These are phyloP conservation scores for Prunella vulgaris DNA, from an alignment of 257 asterid species.

Conservation along the genomic window DNA sequence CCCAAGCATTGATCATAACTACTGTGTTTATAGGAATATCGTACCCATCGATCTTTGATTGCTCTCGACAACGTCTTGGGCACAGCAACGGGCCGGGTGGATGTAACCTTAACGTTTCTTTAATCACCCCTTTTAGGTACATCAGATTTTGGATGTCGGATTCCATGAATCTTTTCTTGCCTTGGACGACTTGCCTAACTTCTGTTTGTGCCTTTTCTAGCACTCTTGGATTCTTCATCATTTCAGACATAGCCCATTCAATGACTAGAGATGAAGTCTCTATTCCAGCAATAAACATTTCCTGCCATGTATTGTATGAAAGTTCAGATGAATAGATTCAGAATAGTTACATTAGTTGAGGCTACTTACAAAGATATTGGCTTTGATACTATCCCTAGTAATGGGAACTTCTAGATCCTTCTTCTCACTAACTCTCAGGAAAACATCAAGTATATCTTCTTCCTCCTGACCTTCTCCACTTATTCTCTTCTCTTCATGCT, in stretches of 20 bases:
- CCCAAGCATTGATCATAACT: constrained; percentile 32
- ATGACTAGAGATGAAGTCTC: constrained; percentile 27
- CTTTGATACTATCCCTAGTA: constrained; percentile 27
- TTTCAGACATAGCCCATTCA: constrained; percentile 42
- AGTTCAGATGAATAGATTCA: background rate
- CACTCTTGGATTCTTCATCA: constrained; percentile 32
- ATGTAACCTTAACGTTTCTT: constrained; percentile 26
- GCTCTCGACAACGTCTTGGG: constrained; percentile 22
- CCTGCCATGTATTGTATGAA: constrained; percentile 15
- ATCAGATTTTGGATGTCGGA: constrained; percentile 15
- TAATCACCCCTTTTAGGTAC: constrained; percentile 28
- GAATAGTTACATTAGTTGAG: background rate
- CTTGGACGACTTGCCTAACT: constrained; percentile 22
- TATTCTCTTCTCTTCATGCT: constrained; percentile 16
- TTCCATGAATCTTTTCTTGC: constrained; percentile 19
- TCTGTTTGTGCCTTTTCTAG: constrained; percentile 31
- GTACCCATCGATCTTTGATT: constrained; percentile 22
- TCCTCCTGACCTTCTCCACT: constrained; percentile 4
- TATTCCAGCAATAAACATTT: constrained; percentile 30
- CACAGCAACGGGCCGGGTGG: constrained; percentile 25
- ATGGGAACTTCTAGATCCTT: constrained; percentile 22
- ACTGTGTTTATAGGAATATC: constrained; percentile 21
- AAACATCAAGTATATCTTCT: constrained; percentile 23
- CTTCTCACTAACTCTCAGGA: constrained; percentile 18
- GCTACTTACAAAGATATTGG: constrained; percentile 29